Conservation (phyloP, 1,139 yeast genomes). For the Candida mesenterica region DNA sequence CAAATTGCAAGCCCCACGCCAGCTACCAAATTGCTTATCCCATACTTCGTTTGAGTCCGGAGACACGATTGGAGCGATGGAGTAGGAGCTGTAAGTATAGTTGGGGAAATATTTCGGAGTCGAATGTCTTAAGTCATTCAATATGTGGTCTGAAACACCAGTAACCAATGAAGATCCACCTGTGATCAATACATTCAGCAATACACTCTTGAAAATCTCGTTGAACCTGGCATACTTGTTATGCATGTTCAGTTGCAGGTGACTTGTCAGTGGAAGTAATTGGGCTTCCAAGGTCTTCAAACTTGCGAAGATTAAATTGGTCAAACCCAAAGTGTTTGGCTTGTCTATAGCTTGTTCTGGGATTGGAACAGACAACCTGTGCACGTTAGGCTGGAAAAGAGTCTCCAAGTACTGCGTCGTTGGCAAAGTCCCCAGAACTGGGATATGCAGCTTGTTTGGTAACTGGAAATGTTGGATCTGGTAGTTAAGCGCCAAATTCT, state of each 20-base stretch:
- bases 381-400: slow-evolving; percentile 52
- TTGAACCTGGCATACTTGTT: slow-evolving; percentile 36
- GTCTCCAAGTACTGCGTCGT: slow-evolving; percentile 42
- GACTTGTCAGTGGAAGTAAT: slow-evolving; percentile 26
- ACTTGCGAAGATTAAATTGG: slow-evolving; percentile 42
- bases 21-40: slow-evolving; percentile 58
- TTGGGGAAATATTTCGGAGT: slow-evolving; percentile 50
- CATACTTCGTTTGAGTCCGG: slow-evolving; percentile 29
- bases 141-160: slow-evolving; percentile 60
- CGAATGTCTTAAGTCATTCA: slow-evolving; percentile 55
- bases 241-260: slow-evolving; percentile 11
- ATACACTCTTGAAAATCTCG: slow-evolving; percentile 40
- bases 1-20: slow-evolving; percentile 69
- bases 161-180: slow-evolving; percentile 63
- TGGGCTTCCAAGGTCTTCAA: slow-evolving; percentile 39
- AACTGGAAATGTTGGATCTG: slow-evolving; percentile 43
- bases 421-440: slow-evolving; percentile 35
- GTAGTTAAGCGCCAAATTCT: slow-evolving; percentile 22
- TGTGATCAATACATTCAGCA: slow-evolving; percentile 64
- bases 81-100: slow-evolving; percentile 36
- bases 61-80: slow-evolving; percentile 24
- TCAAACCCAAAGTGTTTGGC: slow-evolving; percentile 46
- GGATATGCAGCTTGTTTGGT: slow-evolving; percentile 42
- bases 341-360: slow-evolving; percentile 40
- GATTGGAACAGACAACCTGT: slow-evolving; percentile 24